A percentile compares a stretch with the other conserved stretches of the same genome.
Conservation (phyloP, 805 yeast species). For the Lachancea waltii region DNA sequence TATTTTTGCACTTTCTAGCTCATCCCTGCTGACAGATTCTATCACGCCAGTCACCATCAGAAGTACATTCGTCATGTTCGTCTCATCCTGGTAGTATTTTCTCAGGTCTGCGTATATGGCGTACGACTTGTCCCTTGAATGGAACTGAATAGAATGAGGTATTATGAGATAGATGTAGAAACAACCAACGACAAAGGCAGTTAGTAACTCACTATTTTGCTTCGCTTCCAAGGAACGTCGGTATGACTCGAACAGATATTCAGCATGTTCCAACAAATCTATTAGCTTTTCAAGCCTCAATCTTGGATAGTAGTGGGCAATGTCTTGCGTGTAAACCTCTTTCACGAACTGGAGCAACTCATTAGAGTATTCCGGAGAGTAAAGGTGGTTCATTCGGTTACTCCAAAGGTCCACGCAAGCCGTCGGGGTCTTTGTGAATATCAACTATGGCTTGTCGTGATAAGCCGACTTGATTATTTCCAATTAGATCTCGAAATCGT, state of each 20-base stretch:
- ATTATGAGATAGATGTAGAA: constrained; percentile 34
- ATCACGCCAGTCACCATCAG: constrained; percentile 32
- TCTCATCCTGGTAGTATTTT: constrained; percentile 33
- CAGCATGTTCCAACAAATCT: constrained; percentile 35
- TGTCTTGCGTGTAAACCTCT: constrained; percentile 32
- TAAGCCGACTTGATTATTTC: no score
- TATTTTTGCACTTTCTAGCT: constrained; percentile 13
- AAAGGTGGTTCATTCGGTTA: constrained; percentile 9
- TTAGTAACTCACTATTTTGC: constrained; percentile 26
- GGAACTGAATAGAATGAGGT: constrained; percentile 37
- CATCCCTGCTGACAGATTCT: constrained; percentile 23
- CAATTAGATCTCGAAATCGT: no score
- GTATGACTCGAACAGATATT: constrained; percentile 32
- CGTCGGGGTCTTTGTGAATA: no score
- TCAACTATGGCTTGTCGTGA: no score
- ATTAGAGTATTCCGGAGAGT: constrained; percentile 38
- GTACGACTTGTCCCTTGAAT: constrained; percentile 35
- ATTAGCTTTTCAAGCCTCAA: constrained; percentile 32
- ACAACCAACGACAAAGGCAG: constrained; percentile 34
- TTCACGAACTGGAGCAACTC: constrained; percentile 30
- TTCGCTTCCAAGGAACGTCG: constrained; percentile 15
- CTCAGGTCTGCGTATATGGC: constrained; percentile 34
- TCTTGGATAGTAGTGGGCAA: constrained; percentile 28
- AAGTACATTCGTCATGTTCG: constrained; percentile 37
- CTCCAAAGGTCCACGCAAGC: not conserved